Base-by-base conservation (phyloP, 2,329 filamentous ascomycete genomes). In the Stagonosporopsis tanaceti region DNA sequence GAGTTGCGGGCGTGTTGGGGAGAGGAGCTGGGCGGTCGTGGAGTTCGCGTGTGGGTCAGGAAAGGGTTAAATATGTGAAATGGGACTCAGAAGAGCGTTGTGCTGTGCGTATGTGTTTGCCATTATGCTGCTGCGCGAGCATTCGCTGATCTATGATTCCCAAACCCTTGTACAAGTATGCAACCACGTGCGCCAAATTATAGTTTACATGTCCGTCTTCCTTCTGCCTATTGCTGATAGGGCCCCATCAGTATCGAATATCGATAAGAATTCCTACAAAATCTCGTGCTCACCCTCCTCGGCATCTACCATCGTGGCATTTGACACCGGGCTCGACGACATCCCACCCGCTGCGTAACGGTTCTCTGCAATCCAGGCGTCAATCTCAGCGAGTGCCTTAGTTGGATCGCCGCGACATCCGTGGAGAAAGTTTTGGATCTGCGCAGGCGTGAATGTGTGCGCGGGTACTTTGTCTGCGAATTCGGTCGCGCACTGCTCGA, bases 361-460 rank as follows among this genome's bases (percentile, higher is more conserved):
- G 8, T 62, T 68, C 5, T 68, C 53, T 5, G 46, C 39, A 7
- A 71, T 56, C 69, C 69, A 72, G 3, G 59, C 50, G 15, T 66
- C 63, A 1, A 70, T 58, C 0, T 68, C 62, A 11, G 37, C 32
- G 15, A 71, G 37, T 7, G 64, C 69, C 34, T 60, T 65, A 45
- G 51, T 32, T 1, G 69, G 66, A 42, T 72, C 64, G n/a, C 70
- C 65, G 9, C 67, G 68, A 25, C 69, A 72, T 20, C 44, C 53
- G 46, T 73, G 66, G 5, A 73, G 57, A 35, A 69, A 74, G 40
- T 67, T 69, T 28, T 75, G 73, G 1, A 77, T 62, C 32, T 75
- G 66, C 3, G 74, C 71, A 12, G 72, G 70, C 3, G 69, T 70
- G 52, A 76, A 69, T 2, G 53, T 66, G n/a, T 69, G 58, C 0